Evolutionary conservation across 352 stramenopile genomes (phyloP).

Genomic region (Phytopythium chamaehyphon): DNA sequence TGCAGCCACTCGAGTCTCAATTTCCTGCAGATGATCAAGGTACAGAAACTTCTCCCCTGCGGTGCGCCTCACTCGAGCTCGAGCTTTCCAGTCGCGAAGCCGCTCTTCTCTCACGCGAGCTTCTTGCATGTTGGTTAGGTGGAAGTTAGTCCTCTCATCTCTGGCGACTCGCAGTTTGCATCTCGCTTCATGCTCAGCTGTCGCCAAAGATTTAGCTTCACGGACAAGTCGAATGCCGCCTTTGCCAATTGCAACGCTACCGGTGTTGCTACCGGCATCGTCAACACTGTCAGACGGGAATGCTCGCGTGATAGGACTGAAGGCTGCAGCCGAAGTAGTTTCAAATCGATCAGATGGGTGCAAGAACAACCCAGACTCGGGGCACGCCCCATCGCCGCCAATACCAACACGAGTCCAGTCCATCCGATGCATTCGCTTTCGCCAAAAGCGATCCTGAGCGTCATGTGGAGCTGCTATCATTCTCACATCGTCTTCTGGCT

Average conservation of each 20-base stretch:
- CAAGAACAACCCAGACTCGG: conserved; percentile 42
- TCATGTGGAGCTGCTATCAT: too few species aligned
- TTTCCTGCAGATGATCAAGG: conserved; percentile 54
- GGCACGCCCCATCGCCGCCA: conserved; percentile 48
- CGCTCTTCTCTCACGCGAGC: conserved; percentile 27
- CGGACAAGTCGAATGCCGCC: conserved; percentile 15
- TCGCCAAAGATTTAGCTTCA: conserved; percentile 19
- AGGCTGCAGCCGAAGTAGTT: conserved; percentile 46
- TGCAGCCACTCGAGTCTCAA: conserved; percentile 44
- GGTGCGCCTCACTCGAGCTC: conserved; percentile 42
- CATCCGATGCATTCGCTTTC: conserved; percentile 47
- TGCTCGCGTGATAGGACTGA: conserved; percentile 44
- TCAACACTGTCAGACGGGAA: conserved; percentile 9
- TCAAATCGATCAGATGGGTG: conserved; percentile 42
- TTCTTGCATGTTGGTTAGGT: conserved; percentile 28
- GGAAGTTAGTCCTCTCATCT: conserved; percentile 39
- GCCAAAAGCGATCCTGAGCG: conserved; percentile 56
- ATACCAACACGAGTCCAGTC: conserved; percentile 80
- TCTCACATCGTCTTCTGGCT: too few species aligned
- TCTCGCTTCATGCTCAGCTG: conserved; percentile 30
- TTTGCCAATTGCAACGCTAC: conserved; percentile 3
- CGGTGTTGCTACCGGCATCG: conserved; percentile 24
- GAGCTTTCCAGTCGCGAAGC: conserved; percentile 46
- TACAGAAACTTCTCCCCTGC: conserved; percentile 54
- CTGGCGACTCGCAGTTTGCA: conserved; percentile 28